These are phyloP conservation scores for Parasitella parasitica DNA, from an alignment of 371 early-diverging fungal genomes.

Conservation along the genomic window DNA sequence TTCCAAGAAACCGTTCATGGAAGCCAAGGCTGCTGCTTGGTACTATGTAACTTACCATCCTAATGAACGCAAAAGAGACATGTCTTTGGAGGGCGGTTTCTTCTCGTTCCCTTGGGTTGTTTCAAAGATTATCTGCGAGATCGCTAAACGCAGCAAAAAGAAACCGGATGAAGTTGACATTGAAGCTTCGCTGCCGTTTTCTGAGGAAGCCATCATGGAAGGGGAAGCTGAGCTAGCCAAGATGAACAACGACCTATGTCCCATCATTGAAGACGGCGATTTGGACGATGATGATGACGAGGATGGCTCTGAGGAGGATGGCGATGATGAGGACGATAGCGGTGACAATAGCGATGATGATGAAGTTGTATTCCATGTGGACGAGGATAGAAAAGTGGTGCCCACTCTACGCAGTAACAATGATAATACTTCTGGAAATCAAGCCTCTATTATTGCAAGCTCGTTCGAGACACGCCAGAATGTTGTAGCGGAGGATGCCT, in stretches of 20 bases:
- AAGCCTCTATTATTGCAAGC: background rate
- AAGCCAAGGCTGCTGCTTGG: slow-evolving; percentile 75
- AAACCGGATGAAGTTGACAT: background rate
- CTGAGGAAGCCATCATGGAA: slow-evolving; percentile 13
- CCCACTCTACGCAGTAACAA: background rate
- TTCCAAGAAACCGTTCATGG: slow-evolving; percentile 18
- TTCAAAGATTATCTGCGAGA: slow-evolving; percentile 53
- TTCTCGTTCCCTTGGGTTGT: slow-evolving; percentile 72
- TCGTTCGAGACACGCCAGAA: slow-evolving; percentile 11
- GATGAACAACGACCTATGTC: background rate
- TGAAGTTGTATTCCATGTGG: too few species aligned
- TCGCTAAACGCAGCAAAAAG: slow-evolving; percentile 36
- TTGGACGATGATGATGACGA: slow-evolving; percentile 11
- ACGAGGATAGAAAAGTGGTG: too few species aligned
- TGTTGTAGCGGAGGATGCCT: background rate
- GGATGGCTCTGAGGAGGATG: background rate
- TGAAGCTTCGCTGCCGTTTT: slow-evolving; percentile 3
- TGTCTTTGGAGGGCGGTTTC: slow-evolving; percentile 24
- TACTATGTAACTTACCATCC: slow-evolving; percentile 72
- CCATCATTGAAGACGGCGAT: too few species aligned
- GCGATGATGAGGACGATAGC: background rate
- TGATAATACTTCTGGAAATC: background rate
- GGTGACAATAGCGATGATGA: background rate
- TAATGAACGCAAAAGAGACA: slow-evolving; percentile 20
- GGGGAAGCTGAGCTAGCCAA: background rate